phyloP scores from a whole-genome alignment of 306 rosid species.

The Psophocarpus tetragonolobus region DNA sequence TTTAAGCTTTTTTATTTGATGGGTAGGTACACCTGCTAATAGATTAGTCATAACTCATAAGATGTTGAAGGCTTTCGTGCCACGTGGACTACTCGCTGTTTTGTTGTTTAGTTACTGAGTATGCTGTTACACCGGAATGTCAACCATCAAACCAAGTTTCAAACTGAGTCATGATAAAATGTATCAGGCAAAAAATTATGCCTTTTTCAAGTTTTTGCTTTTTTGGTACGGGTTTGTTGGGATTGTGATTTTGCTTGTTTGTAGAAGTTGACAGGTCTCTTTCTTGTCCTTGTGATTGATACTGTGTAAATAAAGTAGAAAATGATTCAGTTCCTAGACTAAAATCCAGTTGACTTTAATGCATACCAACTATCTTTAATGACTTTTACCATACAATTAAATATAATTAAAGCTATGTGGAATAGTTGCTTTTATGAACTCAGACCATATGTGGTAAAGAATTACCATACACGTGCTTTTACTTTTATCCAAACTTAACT shows the following conservation, averaged over 20 bases:
- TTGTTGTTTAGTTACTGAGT: neutral
- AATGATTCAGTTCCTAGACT: neutral
- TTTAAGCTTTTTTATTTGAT: neutral
- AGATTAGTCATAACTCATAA: too few relatives aligned
- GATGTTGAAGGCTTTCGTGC: neutral
- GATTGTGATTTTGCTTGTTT: slow-evolving; percentile 4
- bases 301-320: neutral
- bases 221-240: neutral
- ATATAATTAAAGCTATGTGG: neutral
- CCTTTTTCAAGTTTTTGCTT: neutral
- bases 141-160: neutral
- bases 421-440: neutral
- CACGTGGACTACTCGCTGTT: slow-evolving; percentile 3
- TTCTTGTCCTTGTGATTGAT: slow-evolving; percentile 1
- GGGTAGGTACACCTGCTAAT: neutral
- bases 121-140: neutral
- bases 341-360: neutral
- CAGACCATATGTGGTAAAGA: neutral
- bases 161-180: neutral
- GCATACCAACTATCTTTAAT: neutral
- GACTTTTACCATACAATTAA: neutral
- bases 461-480: neutral
- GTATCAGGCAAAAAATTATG: neutral
- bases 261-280: slow-evolving; percentile 11
- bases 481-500: slow-evolving; percentile 6